Conservation (phyloP, 2,329 filamentous ascomycete genomes). For the Xylariomycetidae sp. region DNA sequence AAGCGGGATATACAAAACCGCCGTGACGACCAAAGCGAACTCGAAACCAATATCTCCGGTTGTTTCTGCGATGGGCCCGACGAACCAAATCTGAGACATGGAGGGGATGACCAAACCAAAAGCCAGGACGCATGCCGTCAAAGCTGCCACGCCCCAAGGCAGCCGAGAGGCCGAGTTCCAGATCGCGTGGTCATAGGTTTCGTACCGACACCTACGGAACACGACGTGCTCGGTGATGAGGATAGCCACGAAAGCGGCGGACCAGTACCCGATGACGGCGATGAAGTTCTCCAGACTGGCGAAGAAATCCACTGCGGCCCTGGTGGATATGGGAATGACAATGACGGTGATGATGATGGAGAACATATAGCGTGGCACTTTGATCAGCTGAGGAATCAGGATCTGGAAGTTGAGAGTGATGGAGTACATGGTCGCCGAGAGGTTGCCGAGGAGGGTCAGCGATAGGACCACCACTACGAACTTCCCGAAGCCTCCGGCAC, state of each 20-base stretch:
- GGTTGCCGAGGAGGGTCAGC: conserved; percentile 54
- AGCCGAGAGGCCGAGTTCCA: conserved; percentile 34
- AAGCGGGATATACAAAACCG: conserved; percentile 39
- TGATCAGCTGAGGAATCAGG: conserved; percentile 50
- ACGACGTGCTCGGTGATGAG: conserved; percentile 36
- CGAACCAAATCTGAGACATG: conserved; percentile 59
- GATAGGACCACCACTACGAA: conserved; percentile 57
- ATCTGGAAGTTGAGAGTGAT: conserved; percentile 63
- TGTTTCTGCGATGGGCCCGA: conserved; percentile 52
- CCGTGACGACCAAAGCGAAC: conserved; percentile 49
- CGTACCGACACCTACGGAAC: conserved; percentile 29
- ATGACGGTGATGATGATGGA: conserved; percentile 53
- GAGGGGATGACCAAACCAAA: conserved; percentile 51
- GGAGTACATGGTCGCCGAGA: conserved; percentile 56
- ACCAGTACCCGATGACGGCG: conserved; percentile 55
- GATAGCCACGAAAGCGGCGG: conserved; percentile 49
- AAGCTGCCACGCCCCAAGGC: conserved; percentile 34
- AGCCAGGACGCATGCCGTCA: conserved; percentile 30
- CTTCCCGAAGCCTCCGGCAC: conserved; percentile 56
- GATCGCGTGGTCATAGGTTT: conserved; percentile 31
- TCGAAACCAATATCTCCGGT: conserved; percentile 66
- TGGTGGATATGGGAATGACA: conserved; percentile 54
- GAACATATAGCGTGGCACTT: conserved; percentile 54
- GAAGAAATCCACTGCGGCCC: conserved; percentile 53
- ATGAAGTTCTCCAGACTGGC: conserved; percentile 53